Conservation (phyloP, 768 basidiomycete species). For the Amanita rubescens region DNA sequence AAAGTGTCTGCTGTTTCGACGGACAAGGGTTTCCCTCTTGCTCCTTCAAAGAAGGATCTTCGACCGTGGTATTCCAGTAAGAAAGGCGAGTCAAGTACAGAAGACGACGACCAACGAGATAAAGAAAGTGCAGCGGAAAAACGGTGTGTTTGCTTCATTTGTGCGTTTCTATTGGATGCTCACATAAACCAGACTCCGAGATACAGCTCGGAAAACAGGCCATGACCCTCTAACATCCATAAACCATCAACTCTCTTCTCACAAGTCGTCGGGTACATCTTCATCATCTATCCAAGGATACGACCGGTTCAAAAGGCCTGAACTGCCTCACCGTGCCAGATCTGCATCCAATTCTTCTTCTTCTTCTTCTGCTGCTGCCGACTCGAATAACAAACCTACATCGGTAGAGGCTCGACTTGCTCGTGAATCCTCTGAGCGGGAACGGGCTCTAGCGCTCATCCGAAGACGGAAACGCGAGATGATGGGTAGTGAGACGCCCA, state of each 20-base stretch:
- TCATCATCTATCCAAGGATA: conserved; percentile 4
- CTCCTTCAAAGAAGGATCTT: conserved; percentile 69
- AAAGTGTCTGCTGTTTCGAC: conserved; percentile 41
- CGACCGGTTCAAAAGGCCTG: conserved; percentile 11
- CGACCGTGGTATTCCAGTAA: conserved; percentile 67
- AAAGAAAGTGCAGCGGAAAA: conserved; percentile 28
- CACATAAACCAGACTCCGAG: conserved; percentile 55
- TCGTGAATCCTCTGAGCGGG: conserved; percentile 71
- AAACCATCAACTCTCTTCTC: conserved; percentile 51
- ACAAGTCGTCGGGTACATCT: conserved; percentile 16
- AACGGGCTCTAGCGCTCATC: conserved; percentile 68
- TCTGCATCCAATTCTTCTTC: conserved; percentile 12
- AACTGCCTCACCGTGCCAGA: conserved; percentile 14
- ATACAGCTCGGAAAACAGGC: conserved; percentile 51
- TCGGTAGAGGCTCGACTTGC: conserved; percentile 51
- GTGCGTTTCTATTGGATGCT: too few relatives aligned
- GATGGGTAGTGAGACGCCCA: conserved; percentile 62
- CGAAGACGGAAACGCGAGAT: conserved; percentile 57
- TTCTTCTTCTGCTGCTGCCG: too few relatives aligned
- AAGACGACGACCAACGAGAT: not conserved
- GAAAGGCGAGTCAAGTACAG: conserved; percentile 17
- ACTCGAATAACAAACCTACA: conserved; percentile 22
- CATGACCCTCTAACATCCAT: conserved; percentile 75
- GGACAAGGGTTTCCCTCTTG: conserved; percentile 68
- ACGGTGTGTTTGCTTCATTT: conserved; percentile 23